Conservation (phyloP, 2,329 filamentous ascomycete species). For the Monosporascus sp. region DNA sequence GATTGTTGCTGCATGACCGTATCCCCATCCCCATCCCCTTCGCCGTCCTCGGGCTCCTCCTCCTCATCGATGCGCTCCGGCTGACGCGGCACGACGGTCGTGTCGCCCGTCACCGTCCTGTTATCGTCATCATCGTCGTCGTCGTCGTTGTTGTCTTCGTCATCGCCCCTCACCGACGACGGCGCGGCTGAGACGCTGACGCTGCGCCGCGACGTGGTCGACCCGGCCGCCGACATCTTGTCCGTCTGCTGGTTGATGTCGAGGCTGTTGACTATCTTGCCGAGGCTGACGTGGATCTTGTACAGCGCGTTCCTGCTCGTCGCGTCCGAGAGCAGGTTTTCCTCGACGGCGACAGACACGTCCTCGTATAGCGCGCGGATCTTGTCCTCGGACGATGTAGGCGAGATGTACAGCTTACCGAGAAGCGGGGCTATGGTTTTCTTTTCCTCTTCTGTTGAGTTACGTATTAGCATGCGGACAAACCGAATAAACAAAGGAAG, state of each 20-base stretch:
- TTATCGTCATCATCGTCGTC: slow-evolving; percentile 34
- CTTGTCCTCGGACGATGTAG: slow-evolving; percentile 56
- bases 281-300: slow-evolving; percentile 62
- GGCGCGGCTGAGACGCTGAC: slow-evolving; percentile 15
- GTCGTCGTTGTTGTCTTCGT: slow-evolving; percentile 37
- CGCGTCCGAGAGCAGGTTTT: slow-evolving; percentile 53
- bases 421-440: slow-evolving; percentile 75
- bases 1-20: background rate
- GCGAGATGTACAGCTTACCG: slow-evolving; percentile 74
- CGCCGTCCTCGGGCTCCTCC: background rate
- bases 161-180: slow-evolving; percentile 11
- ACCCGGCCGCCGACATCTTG: slow-evolving; percentile 8
- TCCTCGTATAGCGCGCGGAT: slow-evolving; percentile 53
- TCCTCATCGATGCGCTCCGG: background rate
- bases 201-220: slow-evolving; percentile 7
- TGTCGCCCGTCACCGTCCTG: background rate
- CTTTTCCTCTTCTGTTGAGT: slow-evolving; percentile 68
- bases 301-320: slow-evolving; percentile 60
- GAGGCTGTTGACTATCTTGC: slow-evolving; percentile 61
- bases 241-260: slow-evolving; percentile 40
- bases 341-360: slow-evolving; percentile 58
- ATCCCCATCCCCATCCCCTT: background rate
- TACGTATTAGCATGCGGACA: slow-evolving; percentile 20
- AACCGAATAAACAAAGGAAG: background rate
- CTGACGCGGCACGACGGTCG: background rate